Evolutionary conservation across 2,329 filamentous ascomycete genomes (phyloP).

Genomic region (Aureobasidium melanogenum): DNA sequence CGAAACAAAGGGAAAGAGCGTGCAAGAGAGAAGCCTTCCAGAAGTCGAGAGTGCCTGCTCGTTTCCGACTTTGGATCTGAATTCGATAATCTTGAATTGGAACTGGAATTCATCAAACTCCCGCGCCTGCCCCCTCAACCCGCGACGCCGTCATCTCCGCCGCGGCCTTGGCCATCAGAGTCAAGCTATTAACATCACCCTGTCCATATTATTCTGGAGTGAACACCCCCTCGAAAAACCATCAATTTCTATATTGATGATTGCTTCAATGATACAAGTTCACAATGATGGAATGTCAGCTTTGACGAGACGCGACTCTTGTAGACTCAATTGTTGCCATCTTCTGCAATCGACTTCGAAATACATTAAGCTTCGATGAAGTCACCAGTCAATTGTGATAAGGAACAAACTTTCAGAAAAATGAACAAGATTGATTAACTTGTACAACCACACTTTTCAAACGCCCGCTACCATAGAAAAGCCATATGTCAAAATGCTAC

Average conservation of each 20-base stretch:
- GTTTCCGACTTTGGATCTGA: not conserved
- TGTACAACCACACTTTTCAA: slow-evolving; percentile 7
- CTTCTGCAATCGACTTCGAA: too few species aligned
- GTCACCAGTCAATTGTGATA: not conserved
- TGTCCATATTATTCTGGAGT: not conserved
- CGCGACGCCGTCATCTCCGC: slow-evolving; percentile 7
- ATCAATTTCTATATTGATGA: not conserved
- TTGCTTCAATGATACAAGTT: too few species aligned
- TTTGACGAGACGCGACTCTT: too few species aligned
- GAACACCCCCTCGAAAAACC: too few species aligned
- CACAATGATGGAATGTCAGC: too few species aligned
- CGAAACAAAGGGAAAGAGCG: not conserved
- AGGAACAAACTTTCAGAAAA: not conserved
- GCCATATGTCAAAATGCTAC: not conserved
- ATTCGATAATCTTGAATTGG: not conserved
- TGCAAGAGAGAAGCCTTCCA: not conserved
- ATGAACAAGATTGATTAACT: not conserved
- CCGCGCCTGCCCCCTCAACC: not conserved
- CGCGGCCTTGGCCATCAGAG: not conserved
- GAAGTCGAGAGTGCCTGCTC: not conserved
- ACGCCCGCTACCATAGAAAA: slow-evolving; percentile 10
- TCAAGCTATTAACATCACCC: not conserved
- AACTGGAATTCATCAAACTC: not conserved
- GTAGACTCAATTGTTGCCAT: too few species aligned
- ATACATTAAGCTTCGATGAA: too few species aligned